Percentiles rank a stretch among this genome's conserved stretches.
These are phyloP conservation scores for Boletus semigastroideus DNA, from an alignment of 1,284 basidiomycete species.

Conservation along the genomic window DNA sequence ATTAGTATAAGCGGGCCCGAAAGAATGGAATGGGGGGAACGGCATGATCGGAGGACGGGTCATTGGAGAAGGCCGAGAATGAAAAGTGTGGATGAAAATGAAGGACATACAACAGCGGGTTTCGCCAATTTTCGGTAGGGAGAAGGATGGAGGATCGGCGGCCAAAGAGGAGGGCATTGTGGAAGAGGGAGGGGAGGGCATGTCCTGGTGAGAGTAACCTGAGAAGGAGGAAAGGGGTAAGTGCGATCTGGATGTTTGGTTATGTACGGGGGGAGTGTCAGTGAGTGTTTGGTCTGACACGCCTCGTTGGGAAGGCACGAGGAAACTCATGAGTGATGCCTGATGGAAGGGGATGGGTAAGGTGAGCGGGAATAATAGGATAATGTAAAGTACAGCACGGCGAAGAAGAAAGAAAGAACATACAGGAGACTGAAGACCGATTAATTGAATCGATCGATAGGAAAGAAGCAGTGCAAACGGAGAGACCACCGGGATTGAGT, in stretches of 20 bases:
- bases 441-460: conserved; percentile 14
- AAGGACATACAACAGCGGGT: conserved; percentile 70
- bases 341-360: conserved; percentile 23
- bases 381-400: conserved; percentile 16
- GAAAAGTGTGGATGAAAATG: neutral
- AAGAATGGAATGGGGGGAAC: conserved; percentile 7
- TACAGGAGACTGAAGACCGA: conserved; percentile 12
- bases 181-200: conserved; percentile 18
- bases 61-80: conserved; percentile 10
- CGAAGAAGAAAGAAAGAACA: conserved; percentile 12
- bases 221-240: conserved; percentile 39
- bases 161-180: conserved; percentile 21
- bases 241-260: conserved; percentile 35
- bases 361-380: conserved; percentile 20
- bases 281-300: conserved; percentile 32
- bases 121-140: conserved; percentile 58
- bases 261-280: conserved; percentile 31
- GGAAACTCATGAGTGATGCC: conserved; percentile 41
- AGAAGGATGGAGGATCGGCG: conserved; percentile 18
- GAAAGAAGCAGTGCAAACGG: neutral
- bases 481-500: neutral
- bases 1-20: conserved; percentile 20
- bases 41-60: conserved; percentile 35
- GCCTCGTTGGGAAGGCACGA: conserved; percentile 40
- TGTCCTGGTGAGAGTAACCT: conserved; percentile 32